Conservation (phyloP, 148 eudicot species). For the Persicaria tinctoria region DNA sequence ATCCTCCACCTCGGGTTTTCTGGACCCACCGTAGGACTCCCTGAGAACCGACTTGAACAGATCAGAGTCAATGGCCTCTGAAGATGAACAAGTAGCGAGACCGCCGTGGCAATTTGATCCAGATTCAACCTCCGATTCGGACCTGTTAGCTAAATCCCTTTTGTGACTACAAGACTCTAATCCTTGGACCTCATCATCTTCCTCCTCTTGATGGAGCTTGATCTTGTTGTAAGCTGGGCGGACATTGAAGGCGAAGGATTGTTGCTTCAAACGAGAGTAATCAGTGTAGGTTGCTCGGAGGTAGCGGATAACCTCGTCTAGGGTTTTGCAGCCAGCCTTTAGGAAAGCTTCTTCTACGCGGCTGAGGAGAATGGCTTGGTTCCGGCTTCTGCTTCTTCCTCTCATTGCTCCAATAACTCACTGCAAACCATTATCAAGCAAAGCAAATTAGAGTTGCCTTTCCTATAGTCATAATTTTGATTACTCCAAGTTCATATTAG, state of each 20-base stretch:
- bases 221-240: constrained; percentile 1
- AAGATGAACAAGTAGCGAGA: constrained; percentile 27
- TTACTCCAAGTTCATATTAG: too few relatives aligned
- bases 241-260: constrained; percentile 3
- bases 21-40: constrained; percentile 18
- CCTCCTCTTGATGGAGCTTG: constrained; percentile 16
- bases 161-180: constrained; percentile 5
- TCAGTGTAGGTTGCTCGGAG: constrained; percentile 24
- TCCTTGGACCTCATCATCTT: constrained; percentile 4
- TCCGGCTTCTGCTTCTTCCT: constrained; percentile 5
- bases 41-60: constrained; percentile 55
- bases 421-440: too few relatives aligned
- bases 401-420: not conserved
- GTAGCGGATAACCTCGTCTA: constrained; percentile 20
- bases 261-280: constrained; percentile 16
- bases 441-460: too few relatives aligned
- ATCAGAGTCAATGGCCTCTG: constrained; percentile 42
- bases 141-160: not conserved
- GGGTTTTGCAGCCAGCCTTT: constrained; percentile 11
- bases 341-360: constrained; percentile 13
- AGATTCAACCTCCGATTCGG: constrained; percentile 1
- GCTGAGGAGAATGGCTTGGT: constrained; percentile 6
- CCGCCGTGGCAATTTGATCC: constrained; percentile 13
- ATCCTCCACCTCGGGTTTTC: constrained; percentile 29
- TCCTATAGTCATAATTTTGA: too few relatives aligned